Conservation (phyloP, 495 filamentous ascomycete genomes). For the Alectoria sarmentosa region DNA sequence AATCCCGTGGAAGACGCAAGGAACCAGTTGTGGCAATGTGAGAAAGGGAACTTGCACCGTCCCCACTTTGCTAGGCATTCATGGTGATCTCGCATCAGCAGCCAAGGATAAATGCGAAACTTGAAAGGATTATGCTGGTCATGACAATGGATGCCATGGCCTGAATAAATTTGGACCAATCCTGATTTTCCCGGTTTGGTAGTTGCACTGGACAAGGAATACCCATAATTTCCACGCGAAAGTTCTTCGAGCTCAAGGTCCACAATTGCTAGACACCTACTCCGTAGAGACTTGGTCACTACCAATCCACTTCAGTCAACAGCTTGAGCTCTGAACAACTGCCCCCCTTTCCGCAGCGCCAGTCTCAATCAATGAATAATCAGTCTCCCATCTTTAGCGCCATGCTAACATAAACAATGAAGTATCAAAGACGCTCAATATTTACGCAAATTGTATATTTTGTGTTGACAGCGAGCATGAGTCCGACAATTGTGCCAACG, state of each 20-base stretch:
- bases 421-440: not conserved
- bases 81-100: not conserved
- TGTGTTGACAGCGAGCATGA: not conserved
- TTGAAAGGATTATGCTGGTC: not conserved
- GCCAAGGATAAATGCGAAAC: not conserved
- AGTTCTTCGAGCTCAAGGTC: not conserved
- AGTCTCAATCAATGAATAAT: not conserved
- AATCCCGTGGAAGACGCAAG: too few species aligned
- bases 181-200: not conserved
- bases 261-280: not conserved
- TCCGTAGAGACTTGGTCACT: not conserved
- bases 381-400: not conserved
- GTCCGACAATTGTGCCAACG: not conserved
- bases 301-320: not conserved
- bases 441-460: not conserved
- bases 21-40: too few species aligned
- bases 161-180: not conserved
- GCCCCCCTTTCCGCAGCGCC: not conserved
- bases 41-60: too few species aligned
- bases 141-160: not conserved
- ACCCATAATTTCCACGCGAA: too few species aligned
- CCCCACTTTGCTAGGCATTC: too few species aligned
- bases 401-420: not conserved
- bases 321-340: not conserved
- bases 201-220: not conserved